phyloP scores from a whole-genome alignment of 1,284 basidiomycete genomes.

The Ceratobasidium sp. region DNA sequence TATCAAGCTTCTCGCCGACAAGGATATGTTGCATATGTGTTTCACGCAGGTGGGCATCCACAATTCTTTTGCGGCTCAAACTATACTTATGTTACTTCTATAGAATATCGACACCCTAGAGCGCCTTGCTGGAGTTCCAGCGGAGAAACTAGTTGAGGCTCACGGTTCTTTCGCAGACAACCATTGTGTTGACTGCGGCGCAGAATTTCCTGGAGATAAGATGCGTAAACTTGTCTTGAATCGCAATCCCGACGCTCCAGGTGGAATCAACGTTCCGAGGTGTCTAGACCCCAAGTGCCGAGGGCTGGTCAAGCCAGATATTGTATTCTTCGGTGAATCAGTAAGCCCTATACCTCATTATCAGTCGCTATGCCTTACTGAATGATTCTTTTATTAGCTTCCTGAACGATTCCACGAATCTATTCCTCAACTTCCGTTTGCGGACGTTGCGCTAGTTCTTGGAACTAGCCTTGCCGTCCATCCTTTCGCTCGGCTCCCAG shows the following conservation, averaged over 20 bases:
- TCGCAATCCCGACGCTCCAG: conserved; percentile 9
- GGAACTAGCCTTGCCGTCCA: conserved; percentile 91
- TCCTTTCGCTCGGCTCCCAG: conserved; percentile 78
- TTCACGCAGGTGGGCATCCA: conserved; percentile 74
- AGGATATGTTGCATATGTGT: conserved; percentile 77
- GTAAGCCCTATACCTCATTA: conserved; percentile 43
- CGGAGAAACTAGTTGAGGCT: conserved; percentile 87
- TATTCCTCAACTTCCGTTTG: conserved; percentile 66
- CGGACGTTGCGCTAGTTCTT: conserved; percentile 91
- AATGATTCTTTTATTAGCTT: conserved; percentile 62
- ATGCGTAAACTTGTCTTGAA: conserved; percentile 73
- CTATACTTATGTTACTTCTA: too few species aligned
- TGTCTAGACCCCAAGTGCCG: conserved; percentile 68
- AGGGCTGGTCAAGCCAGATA: conserved; percentile 90
- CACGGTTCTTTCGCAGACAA: conserved; percentile 93
- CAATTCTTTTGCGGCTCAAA: conserved; percentile 28
- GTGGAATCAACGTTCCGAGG: conserved; percentile 69
- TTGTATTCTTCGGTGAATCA: conserved; percentile 93
- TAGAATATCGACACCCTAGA: conserved; percentile 93
- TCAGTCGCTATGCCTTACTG: neutral
- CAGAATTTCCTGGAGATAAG: conserved; percentile 73
- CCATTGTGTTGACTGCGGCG: conserved; percentile 80
- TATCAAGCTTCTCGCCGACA: conserved; percentile 79
- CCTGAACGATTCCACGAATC: conserved; percentile 70
- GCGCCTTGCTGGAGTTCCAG: conserved; percentile 83